phyloP scores from a whole-genome alignment of 768 basidiomycete genomes.

The Mycena rosella region DNA sequence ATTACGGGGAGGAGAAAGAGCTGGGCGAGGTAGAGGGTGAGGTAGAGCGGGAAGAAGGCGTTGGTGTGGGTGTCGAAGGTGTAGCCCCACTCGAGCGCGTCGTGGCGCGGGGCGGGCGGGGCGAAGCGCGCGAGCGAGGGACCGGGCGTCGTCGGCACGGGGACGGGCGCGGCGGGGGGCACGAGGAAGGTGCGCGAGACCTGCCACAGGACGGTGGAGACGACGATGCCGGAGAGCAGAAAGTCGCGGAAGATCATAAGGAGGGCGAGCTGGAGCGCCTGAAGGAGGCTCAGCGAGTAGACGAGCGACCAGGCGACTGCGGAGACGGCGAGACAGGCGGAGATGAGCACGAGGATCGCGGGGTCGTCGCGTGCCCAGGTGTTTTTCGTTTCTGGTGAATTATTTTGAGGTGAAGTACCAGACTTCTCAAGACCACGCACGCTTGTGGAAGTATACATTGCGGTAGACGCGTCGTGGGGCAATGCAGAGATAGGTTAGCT shows the following conservation, averaged over 20 bases:
- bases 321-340: constrained; percentile 81
- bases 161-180: constrained; percentile 29
- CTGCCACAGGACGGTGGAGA: constrained; percentile 79
- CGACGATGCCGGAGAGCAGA: constrained; percentile 78
- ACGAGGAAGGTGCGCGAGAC: constrained; percentile 37
- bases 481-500: constrained; percentile 92
- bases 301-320: constrained; percentile 90
- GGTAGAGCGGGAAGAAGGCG: constrained; percentile 94
- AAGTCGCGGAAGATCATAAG: constrained; percentile 93
- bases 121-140: constrained; percentile 75
- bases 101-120: constrained; percentile 60
- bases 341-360: constrained; percentile 90
- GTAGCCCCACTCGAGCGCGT: constrained; percentile 58
- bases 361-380: constrained; percentile 99
- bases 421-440: constrained; percentile 57
- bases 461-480: constrained; percentile 96
- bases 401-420: neutral
- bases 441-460: constrained; percentile 98
- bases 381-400: constrained; percentile 89
- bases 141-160: constrained; percentile 37
- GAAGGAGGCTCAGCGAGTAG: constrained; percentile 72
- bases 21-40: constrained; percentile 91
- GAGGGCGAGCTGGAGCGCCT: constrained; percentile 74
- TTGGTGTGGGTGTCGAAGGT: constrained; percentile 98
- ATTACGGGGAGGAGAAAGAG: constrained; percentile 88